Percentiles rank a stretch among this genome's conserved stretches.
phyloP scores from a whole-genome alignment of 495 filamentous ascomycete genomes.

The Choiromyces venosus region DNA sequence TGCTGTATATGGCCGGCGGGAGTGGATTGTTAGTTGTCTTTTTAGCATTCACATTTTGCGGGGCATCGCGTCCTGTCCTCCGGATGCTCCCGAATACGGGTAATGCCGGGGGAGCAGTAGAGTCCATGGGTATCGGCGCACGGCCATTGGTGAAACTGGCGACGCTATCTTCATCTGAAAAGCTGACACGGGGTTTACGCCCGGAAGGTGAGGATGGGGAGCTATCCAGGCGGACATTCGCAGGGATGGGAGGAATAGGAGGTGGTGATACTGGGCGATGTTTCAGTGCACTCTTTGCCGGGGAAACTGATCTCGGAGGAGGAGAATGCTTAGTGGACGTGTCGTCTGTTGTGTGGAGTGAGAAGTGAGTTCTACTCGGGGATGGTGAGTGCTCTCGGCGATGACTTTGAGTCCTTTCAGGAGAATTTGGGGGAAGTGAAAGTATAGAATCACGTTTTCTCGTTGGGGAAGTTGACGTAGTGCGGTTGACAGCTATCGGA shows the following conservation, averaged over 20 bases:
- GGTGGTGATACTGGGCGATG: conserved; percentile 4
- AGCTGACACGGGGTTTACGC: conserved; percentile 25
- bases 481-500: background rate
- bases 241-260: background rate
- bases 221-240: background rate
- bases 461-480: background rate
- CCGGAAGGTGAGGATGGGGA: background rate
- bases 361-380: background rate
- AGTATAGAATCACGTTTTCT: background rate
- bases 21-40: background rate
- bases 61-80: background rate
- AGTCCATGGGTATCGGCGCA: conserved; percentile 3
- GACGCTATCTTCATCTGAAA: conserved; percentile 35
- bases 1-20: background rate
- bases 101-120: background rate
- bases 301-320: conserved; percentile 29
- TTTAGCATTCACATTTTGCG: background rate
- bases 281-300: conserved; percentile 32
- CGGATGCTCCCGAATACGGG: conserved; percentile 16
- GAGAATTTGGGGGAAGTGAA: background rate
- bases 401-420: background rate
- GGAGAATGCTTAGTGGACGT: conserved; percentile 21
- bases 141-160: conserved; percentile 13
- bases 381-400: background rate
- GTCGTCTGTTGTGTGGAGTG: background rate